Conservation (phyloP, 768 basidiomycete genomes). For the Collybia sordida region DNA sequence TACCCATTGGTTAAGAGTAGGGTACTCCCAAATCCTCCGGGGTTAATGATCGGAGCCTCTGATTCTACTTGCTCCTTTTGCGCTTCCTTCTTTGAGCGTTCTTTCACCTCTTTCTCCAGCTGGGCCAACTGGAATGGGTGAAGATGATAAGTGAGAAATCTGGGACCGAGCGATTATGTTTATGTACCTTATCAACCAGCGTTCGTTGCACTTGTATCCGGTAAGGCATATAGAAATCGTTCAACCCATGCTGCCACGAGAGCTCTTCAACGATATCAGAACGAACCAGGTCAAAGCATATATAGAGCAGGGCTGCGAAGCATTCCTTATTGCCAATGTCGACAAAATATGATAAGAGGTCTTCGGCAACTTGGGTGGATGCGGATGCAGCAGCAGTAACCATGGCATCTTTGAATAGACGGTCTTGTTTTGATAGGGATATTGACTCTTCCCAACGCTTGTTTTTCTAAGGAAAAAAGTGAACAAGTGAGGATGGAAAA, state of each 20-base stretch:
- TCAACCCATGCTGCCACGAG: constrained; percentile 94
- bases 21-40: constrained; percentile 61
- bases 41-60: constrained; percentile 86
- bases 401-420: constrained; percentile 96
- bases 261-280: constrained; percentile 92
- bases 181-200: constrained; percentile 67
- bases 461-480: constrained; percentile 70
- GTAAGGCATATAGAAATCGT: constrained; percentile 98
- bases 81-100: constrained; percentile 81
- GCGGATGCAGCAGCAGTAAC: constrained; percentile 84
- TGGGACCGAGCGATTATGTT: background rate
- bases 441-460: constrained; percentile 96
- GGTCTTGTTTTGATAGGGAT: constrained; percentile 91
- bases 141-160: background rate
- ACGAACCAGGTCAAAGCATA: constrained; percentile 94
- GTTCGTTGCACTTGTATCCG: constrained; percentile 85
- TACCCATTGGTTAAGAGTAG: constrained; percentile 77
- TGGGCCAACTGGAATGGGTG: constrained; percentile 52
- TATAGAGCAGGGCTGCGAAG: constrained; percentile 86
- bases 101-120: constrained; percentile 88
- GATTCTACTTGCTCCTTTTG: constrained; percentile 90
- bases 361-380: constrained; percentile 91
- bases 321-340: constrained; percentile 99
- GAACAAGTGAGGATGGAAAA: background rate
- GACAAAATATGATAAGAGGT: constrained; percentile 93